phyloP scores from a whole-genome alignment of 2,329 filamentous ascomycete species.

The Ascochyta lentis region DNA sequence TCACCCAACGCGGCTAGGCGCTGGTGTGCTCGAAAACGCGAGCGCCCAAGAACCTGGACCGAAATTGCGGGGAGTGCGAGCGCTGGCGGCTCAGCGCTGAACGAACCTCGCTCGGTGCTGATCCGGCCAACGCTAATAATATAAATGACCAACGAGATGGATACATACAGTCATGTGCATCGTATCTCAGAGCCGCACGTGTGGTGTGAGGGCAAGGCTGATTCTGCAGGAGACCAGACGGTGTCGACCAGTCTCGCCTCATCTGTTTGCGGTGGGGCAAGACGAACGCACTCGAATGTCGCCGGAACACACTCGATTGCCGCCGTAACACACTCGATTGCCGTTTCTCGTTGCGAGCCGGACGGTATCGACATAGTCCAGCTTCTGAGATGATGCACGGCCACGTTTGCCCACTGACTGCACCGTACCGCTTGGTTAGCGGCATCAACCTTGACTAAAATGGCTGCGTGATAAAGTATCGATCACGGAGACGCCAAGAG shows the following conservation, averaged over 20 bases:
- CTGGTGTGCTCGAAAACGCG: not conserved
- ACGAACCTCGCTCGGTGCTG: conserved; percentile 13
- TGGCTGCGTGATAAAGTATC: not conserved
- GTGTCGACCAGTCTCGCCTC: not conserved
- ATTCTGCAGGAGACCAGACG: not conserved
- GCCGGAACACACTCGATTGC: not conserved
- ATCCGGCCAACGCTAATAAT: conserved; percentile 2
- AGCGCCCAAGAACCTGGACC: conserved; percentile 5
- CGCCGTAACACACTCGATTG: not conserved
- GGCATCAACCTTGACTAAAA: not conserved
- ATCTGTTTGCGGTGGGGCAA: not conserved
- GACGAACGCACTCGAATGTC: not conserved
- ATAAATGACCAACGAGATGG: conserved; percentile 4
- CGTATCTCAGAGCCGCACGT: conserved; percentile 12
- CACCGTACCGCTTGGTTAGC: not conserved
- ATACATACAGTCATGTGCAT: conserved; percentile 1
- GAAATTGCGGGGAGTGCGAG: conserved; percentile 5
- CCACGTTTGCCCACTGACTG: not conserved
- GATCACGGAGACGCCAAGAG: not conserved
- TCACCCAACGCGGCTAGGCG: conserved; percentile 13
- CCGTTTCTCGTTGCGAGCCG: not conserved
- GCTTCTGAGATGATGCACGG: not conserved
- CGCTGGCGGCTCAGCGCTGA: conserved; percentile 3
- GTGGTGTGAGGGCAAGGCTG: conserved; percentile 8
- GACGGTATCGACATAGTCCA: not conserved